Evolutionary conservation across 2,329 filamentous ascomycete genomes (phyloP).

Genomic region (Xylariaceae sp.): DNA sequence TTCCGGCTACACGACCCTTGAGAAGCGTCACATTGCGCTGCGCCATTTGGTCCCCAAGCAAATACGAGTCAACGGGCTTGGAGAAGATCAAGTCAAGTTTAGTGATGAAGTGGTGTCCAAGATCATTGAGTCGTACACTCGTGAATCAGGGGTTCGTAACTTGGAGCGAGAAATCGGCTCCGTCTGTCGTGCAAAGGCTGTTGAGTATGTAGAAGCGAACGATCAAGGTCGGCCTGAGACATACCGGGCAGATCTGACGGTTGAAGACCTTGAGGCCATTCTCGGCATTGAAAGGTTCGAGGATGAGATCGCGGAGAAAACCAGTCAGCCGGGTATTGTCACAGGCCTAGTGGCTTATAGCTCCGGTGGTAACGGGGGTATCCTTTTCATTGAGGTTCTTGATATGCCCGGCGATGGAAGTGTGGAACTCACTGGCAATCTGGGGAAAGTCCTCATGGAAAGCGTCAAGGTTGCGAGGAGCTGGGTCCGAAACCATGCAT

Average conservation of each 20-base stretch:
- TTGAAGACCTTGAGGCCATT: conserved; percentile 87
- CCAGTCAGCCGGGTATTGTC: conserved; percentile 85
- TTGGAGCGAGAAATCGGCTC: conserved; percentile 94
- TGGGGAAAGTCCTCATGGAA: conserved; percentile 96
- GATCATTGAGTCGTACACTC: conserved; percentile 95
- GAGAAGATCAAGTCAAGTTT: conserved; percentile 75
- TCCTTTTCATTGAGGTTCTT: conserved; percentile 97
- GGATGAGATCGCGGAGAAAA: conserved; percentile 91
- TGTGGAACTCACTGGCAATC: conserved; percentile 93
- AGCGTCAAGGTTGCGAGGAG: conserved; percentile 94
- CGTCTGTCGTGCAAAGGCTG: conserved; percentile 93
- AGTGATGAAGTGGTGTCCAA: conserved; percentile 88
- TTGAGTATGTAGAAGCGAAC: conserved; percentile 90
- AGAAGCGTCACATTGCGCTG: conserved; percentile 94
- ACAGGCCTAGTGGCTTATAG: conserved; percentile 96
- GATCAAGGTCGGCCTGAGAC: conserved; percentile 71
- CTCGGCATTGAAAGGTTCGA: conserved; percentile 93
- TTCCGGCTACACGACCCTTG: conserved; percentile 93
- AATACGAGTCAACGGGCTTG: conserved; percentile 86
- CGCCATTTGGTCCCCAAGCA: conserved; percentile 97
- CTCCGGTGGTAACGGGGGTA: conserved; percentile 90
- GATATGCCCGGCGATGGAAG: conserved; percentile 94
- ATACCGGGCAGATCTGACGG: conserved; percentile 76
- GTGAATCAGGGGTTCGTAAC: conserved; percentile 94
- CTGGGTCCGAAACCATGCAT: conserved; percentile 97